These are phyloP conservation scores for Eucalyptus polyanthemos DNA, from an alignment of 345 rosid species.

Conservation along the genomic window DNA sequence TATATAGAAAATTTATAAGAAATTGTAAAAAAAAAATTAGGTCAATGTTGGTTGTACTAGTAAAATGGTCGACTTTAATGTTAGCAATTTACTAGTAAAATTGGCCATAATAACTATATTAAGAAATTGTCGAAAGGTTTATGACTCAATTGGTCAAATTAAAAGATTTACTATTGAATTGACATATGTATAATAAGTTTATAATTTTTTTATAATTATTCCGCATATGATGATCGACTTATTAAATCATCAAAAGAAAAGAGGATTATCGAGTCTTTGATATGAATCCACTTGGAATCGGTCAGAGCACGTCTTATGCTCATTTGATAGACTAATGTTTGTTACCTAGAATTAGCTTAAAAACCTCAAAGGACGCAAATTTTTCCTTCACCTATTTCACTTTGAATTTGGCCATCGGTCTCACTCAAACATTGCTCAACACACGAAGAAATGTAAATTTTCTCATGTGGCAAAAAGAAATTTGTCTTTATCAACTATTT, in stretches of 20 bases:
- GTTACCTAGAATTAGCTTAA: background rate
- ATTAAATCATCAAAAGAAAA: background rate
- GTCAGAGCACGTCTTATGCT: background rate
- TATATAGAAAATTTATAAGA: background rate
- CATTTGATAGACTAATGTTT: background rate
- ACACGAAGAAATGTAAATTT: background rate
- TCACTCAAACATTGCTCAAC: background rate
- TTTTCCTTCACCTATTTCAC: background rate
- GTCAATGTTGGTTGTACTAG: too few relatives aligned
- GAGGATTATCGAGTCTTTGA: background rate
- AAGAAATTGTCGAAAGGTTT: rapidly evolving
- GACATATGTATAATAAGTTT: background rate
- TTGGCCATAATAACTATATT: background rate
- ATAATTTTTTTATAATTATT: too few relatives aligned
- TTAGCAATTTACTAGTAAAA: too few relatives aligned
- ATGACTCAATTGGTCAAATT: background rate
- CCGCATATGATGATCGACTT: rapidly evolving
- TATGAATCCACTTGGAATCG: background rate
- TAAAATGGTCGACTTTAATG: too few relatives aligned
- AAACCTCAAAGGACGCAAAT: background rate
- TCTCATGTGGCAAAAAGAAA: background rate
- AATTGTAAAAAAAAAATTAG: too few relatives aligned
- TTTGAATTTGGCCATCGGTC: background rate
- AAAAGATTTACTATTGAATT: too few relatives aligned
- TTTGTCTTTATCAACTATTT: background rate